A percentile compares a stretch with the other conserved stretches of the same genome.
These are phyloP conservation scores for Golubevia pallescens DNA, from an alignment of 1,284 basidiomycete species.

Conservation along the genomic window DNA sequence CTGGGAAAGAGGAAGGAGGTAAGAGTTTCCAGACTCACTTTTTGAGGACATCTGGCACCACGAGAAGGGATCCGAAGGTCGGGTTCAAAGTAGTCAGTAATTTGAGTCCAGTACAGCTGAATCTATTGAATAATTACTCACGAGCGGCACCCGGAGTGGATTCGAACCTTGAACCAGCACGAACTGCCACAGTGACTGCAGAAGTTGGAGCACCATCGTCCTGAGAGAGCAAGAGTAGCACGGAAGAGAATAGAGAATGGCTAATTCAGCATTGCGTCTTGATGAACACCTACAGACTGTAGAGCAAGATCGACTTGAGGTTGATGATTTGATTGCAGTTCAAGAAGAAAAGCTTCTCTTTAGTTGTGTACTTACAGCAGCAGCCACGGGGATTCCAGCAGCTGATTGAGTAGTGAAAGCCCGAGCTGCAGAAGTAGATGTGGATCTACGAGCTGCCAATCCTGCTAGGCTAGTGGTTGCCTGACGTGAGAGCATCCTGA, in stretches of 20 bases:
- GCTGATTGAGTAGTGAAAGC: slow-evolving; percentile 41
- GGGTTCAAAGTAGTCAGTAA: neutral
- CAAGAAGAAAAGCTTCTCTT: slow-evolving; percentile 1
- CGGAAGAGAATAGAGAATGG: neutral
- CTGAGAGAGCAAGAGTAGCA: slow-evolving; percentile 7
- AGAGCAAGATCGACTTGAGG: neutral
- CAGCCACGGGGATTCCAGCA: slow-evolving; percentile 32
- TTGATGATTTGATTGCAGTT: slow-evolving; percentile 5
- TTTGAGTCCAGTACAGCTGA: neutral
- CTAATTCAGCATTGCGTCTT: neutral
- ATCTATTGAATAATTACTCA: slow-evolving; percentile 7
- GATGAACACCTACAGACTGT: neutral
- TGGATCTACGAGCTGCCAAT: neutral
- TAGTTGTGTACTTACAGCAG: slow-evolving; percentile 15
- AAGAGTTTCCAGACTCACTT: slow-evolving; percentile 10
- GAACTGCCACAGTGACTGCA: slow-evolving; percentile 51
- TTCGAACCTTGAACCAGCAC: slow-evolving; percentile 52
- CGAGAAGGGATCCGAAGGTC: neutral
- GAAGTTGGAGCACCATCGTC: slow-evolving; percentile 48
- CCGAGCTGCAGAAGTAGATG: slow-evolving; percentile 7
- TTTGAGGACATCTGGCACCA: slow-evolving; percentile 39
- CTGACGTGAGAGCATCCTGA: neutral
- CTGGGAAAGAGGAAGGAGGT: no score
- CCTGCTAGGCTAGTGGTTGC: neutral
- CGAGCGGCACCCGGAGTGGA: slow-evolving; percentile 42